These are phyloP conservation scores for Microbotryum scabiosae DNA, from an alignment of 1,284 basidiomycete genomes.

Conservation along the genomic window DNA sequence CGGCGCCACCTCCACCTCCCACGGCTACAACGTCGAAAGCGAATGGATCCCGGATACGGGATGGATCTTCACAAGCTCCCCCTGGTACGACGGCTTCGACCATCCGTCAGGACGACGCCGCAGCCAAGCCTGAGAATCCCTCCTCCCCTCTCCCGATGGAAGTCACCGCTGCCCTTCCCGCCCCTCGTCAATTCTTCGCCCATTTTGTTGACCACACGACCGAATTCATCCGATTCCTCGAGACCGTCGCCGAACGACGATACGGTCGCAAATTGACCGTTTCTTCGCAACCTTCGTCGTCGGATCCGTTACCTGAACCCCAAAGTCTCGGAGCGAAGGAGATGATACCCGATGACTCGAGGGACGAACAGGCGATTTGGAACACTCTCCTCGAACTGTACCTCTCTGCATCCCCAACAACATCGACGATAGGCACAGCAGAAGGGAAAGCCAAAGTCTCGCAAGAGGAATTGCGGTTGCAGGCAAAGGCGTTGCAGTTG, in stretches of 20 bases:
- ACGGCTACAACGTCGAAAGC: conserved; percentile 29
- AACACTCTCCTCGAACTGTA: conserved; percentile 94
- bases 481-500: conserved; percentile 57
- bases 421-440: conserved; percentile 32
- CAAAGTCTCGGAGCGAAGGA: conserved; percentile 21
- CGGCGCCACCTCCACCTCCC: conserved; percentile 12
- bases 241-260: conserved; percentile 68
- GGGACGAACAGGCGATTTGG: conserved; percentile 83
- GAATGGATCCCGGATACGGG: no score
- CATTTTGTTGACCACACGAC: conserved; percentile 85
- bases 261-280: conserved; percentile 65
- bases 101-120: not conserved
- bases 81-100: no score
- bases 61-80: no score
- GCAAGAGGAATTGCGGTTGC: conserved; percentile 32
- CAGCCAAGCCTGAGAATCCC: not conserved
- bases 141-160: conserved; percentile 34
- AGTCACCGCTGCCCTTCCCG: conserved; percentile 52
- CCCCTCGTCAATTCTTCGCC: conserved; percentile 80
- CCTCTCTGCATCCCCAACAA: conserved; percentile 47
- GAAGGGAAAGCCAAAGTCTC: conserved; percentile 19
- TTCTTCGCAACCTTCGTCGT: conserved; percentile 11
- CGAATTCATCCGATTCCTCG: conserved; percentile 78
- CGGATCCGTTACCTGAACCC: conserved; percentile 10
- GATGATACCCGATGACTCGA: conserved; percentile 51